Evolutionary conservation across 352 stramenopile genomes (phyloP), one percentile per base, ranked within the genome.

Genomic region (Pilasporangium apinafurcum): DNA sequence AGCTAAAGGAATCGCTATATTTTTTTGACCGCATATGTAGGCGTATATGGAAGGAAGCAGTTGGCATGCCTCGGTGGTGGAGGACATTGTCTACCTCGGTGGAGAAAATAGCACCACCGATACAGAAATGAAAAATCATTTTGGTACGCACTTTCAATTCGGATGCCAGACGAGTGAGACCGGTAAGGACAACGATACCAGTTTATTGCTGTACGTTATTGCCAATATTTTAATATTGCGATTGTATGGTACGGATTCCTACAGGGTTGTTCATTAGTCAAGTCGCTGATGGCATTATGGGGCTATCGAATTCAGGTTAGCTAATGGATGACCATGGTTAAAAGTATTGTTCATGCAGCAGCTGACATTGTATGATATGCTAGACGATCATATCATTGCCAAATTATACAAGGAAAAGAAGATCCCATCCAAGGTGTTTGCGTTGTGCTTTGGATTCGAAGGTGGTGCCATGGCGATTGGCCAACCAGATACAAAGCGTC

Each of bases 1-100:
- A n/a, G n/a, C n/a, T n/a, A 34, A n/a, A n/a, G n/a, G n/a, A n/a
- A n/a, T n/a, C n/a, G n/a, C n/a, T n/a, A n/a, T n/a, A n/a, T n/a
- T 34, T 12, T 5, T 31, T 28, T 16, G 8, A 7, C 8, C 37
- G 18, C 34, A 17, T 25, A 14, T 26, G 29, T 18, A 92, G 71
- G 70, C 74, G 33, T 94, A 94, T 48, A 82, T 87, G 58, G 82
- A 94, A 63, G 82, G 82, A 18, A 94, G 82, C 50, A 91, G 64
- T 48, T 94, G 82, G 82, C 62, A 85, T 9, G 82, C 79, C 8
- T 69, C 73, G 0, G 73, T 92, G 12, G 77, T 94, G 13, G 77
- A 90, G 29, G 82, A 94, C 44, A 49, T 86, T 8, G 81, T 93
- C 36, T 92, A 72, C 30, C 53, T 91, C 13, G 78, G 81, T n/a